A percentile compares a stretch with the other conserved stretches of the same genome.
Conservation (phyloP, 2,329 filamentous ascomycete species). For the Aspergillus texensis region DNA sequence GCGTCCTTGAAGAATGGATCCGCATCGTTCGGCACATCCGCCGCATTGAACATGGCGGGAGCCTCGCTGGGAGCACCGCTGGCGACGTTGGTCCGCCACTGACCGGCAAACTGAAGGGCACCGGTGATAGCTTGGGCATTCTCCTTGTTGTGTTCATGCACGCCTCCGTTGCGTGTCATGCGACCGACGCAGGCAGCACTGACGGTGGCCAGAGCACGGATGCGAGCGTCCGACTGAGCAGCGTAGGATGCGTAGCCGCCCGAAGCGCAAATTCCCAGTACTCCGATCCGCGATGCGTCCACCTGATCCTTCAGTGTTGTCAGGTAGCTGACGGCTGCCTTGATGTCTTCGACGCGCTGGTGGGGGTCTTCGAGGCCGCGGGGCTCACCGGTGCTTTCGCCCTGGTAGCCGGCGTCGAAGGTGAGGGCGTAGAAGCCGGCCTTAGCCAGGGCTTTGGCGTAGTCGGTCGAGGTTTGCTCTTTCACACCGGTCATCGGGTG, state of each 20-base stretch:
- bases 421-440: slow-evolving; percentile 38
- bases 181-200: slow-evolving; percentile 36
- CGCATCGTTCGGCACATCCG: slow-evolving; percentile 10
- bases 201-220: slow-evolving; percentile 42
- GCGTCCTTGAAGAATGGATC: slow-evolving; percentile 19
- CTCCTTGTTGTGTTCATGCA: slow-evolving; percentile 7
- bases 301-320: slow-evolving; percentile 22
- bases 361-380: slow-evolving; percentile 42
- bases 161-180: slow-evolving; percentile 14
- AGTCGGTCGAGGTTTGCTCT: slow-evolving; percentile 41
- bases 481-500: slow-evolving; percentile 34
- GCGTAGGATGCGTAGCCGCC: slow-evolving; percentile 41
- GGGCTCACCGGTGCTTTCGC: slow-evolving; percentile 39
- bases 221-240: slow-evolving; percentile 40
- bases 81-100: slow-evolving; percentile 14
- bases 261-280: slow-evolving; percentile 44
- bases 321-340: slow-evolving; percentile 39
- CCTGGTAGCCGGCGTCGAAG: slow-evolving; percentile 45
- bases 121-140: slow-evolving; percentile 3
- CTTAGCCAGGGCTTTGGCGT: slow-evolving; percentile 34
- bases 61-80: neutral
- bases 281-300: slow-evolving; percentile 37
- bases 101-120: slow-evolving; percentile 13
- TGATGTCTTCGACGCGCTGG: slow-evolving; percentile 42
- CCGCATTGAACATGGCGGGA: slow-evolving; percentile 11